Evolutionary conservation across 352 stramenopile genomes (phyloP).

Genomic region (Blastocystis sp.): DNA sequence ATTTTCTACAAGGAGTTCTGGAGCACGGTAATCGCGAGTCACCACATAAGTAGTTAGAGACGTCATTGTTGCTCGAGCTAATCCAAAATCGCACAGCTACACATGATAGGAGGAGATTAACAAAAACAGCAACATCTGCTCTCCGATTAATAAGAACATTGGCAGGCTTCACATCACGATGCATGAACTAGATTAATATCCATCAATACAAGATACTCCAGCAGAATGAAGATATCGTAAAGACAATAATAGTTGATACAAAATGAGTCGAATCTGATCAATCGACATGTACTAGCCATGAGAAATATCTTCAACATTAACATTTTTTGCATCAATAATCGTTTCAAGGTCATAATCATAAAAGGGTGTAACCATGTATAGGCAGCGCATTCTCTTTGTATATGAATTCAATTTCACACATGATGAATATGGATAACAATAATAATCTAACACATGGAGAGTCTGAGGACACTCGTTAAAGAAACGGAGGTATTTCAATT

Average conservation of each 20-base stretch:
- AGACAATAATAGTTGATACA: conserved; percentile 89
- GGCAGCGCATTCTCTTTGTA: neutral
- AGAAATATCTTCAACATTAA: neutral
- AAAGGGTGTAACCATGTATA: conserved; percentile 48
- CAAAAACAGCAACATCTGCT: neutral
- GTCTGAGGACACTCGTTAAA: conserved; percentile 29
- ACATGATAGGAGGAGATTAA: neutral
- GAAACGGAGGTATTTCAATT: conserved; percentile 47
- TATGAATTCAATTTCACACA: neutral
- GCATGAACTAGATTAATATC: conserved; percentile 75
- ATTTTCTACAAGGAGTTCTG: conserved; percentile 81
- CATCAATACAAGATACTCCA: conserved; percentile 69
- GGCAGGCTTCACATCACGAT: conserved; percentile 87
- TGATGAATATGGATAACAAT: conserved; percentile 49
- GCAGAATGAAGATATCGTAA: conserved; percentile 86
- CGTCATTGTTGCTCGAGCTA: conserved; percentile 80
- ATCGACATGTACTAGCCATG: conserved; percentile 79
- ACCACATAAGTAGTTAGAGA: conserved; percentile 85
- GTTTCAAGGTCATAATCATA: conserved; percentile 26
- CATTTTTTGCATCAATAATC: conserved; percentile 49
- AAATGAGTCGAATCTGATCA: conserved; percentile 76
- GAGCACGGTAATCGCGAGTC: conserved; percentile 86
- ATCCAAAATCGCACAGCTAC: conserved; percentile 85
- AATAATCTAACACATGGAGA: conserved; percentile 44
- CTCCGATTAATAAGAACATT: conserved; percentile 91